Evolutionary conservation across 73 alveolate species (phyloP).

Genomic region (Uronychia setigera): DNA sequence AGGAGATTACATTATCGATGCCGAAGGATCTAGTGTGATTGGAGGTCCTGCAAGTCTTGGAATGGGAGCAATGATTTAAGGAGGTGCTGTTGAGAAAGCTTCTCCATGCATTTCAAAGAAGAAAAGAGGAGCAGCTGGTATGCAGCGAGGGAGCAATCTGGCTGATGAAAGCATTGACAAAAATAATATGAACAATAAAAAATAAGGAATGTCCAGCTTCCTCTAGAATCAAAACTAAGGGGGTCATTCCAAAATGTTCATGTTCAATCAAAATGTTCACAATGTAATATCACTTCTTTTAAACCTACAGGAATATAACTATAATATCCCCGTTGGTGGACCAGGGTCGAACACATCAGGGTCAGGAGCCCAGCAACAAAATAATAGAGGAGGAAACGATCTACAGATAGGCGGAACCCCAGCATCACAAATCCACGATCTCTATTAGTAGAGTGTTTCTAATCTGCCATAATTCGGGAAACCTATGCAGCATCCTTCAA

Average conservation of each 20-base stretch:
- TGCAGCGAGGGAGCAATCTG: not conserved
- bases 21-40: no score
- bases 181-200: not conserved
- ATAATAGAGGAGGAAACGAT: not conserved
- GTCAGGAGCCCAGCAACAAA: no score
- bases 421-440: not conserved
- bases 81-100: not conserved
- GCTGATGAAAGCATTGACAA: not conserved
- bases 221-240: not conserved
- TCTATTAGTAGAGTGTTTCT: not conserved
- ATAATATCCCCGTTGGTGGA: not conserved
- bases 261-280: not conserved
- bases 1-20: not conserved
- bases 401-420: not conserved
- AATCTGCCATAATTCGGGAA: not conserved
- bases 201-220: not conserved
- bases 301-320: not conserved
- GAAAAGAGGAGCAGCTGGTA: not conserved
- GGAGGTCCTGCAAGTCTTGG: not conserved
- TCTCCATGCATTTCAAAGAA: not conserved
- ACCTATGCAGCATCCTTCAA: not conserved
- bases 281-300: not conserved
- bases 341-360: not conserved
- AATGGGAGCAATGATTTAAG: not conserved
- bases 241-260: not conserved